Evolutionary conservation across 202 grass and related monocot species (phyloP), one percentile per base, ranked within the genome.

Genomic region (Brachypodium distachyon): DNA sequence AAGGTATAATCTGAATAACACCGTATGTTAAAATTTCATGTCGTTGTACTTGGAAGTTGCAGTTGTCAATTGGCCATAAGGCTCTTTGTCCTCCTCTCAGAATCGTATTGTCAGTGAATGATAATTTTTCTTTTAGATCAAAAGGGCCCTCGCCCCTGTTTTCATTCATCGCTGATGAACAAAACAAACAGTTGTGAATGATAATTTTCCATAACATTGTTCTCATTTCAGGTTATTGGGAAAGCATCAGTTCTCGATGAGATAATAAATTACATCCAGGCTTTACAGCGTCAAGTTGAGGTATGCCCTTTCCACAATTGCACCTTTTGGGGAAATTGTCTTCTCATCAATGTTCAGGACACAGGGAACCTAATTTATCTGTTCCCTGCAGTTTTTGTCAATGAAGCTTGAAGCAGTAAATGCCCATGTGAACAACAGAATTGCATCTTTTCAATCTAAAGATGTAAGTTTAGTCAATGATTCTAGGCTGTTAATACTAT

Each of bases 381-480:
- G 50, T 65, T 67, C 66, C 69, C 44, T 77, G 57, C 74, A 97
- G 93, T 97, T 93, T 77, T 90, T 97, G 80, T 97, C 93, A 8
- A 93, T 97, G 93, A 97, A 97, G 77, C 87, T 97, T 77, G 93
- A 93, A 82, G 87, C 90, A 34, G 87, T 97, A 49, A 93, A 91
- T 90, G 61, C 80, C 33, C 85, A 74, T 50, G 69, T 85, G 85
- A 89, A 79, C 22, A 25, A 82, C 66, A 81, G 63, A 19, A 78
- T 70, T 62, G 74, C 70, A 83, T 52, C 52, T 36, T 83, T 90
- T 52, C 83, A 88, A 23, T 64, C 85, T 17, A 97, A 93, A 87
- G 90, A 93, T 89, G 90, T 97, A 90, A 97, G 93, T 97, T 51
- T 17, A 47, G 37, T 28, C 12, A 9, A 16, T 40, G 19, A 12